Base-by-base conservation (phyloP, 805 yeast species). In the Cyberlindnera maritima region DNA sequence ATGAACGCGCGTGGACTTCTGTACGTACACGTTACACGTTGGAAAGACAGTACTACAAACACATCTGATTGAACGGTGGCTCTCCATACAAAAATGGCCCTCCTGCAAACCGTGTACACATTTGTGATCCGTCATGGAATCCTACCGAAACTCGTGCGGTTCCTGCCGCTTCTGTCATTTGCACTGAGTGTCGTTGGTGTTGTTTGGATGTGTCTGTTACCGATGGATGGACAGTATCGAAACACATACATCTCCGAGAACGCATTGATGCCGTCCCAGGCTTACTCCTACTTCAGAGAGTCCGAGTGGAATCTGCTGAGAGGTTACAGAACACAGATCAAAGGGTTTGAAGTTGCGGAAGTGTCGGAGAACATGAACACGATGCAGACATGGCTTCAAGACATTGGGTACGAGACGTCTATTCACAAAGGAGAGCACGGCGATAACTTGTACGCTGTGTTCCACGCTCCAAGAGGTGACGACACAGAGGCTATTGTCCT, bases 231-330 rank as follows among this genome's bases (percentile, higher is more conserved):
- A 18, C 88, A 88, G 60, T 88, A 71, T 63, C 72, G 97, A 46
- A 67, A 74, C 52, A 89, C 97, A 2, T 94, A 94, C 64, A 85
- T 91, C 12, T 85, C 96, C 8, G 99, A 94, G 62, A 94, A 94
- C 66, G 99, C 99, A 28, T 71, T 94, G 63, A 83, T 94, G 88
- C 97, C 99, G 8, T 91, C 96, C 0, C 98, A 94, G 64, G 98
- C 94, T 2, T 83, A 84, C 56, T 83, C 95, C 20, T 90, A 89
- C 62, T 94, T 88, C 64, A 75, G 97, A 46, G 98, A 92, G 60
- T 80, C 89, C 35, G 98, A 94, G 63, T 94, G 98, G 97, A 88
- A 91, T 59, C 71, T 86, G 46, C 79, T 89, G 28, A 72, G 98
- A 48, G 99, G 97, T 0, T 89, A 83, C 61, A 75, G 96, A 49